Percentiles rank a stretch among this genome's conserved stretches.
phyloP scores from a whole-genome alignment of 1,284 basidiomycete genomes.

The Malassezia yamatoensis region DNA sequence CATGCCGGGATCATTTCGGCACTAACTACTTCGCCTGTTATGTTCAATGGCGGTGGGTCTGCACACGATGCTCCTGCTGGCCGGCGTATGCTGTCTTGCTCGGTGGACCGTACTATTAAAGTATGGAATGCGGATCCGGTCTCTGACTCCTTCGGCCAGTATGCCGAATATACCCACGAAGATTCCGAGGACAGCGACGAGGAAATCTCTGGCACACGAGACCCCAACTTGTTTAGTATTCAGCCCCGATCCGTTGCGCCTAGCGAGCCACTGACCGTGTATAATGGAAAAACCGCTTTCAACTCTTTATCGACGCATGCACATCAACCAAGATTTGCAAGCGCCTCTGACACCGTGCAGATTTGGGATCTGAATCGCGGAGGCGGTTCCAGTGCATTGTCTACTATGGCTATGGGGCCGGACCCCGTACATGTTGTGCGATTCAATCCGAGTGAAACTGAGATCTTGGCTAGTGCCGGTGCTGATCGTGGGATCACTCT shows the following conservation, averaged over 20 bases:
- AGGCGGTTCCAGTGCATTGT: conserved; percentile 57
- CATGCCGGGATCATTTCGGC: conserved; percentile 74
- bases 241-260: conserved; percentile 24
- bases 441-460: conserved; percentile 88
- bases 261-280: conserved; percentile 39
- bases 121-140: conserved; percentile 61
- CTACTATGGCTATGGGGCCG: conserved; percentile 49
- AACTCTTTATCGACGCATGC: conserved; percentile 91
- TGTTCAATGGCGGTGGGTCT: conserved; percentile 25
- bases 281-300: conserved; percentile 37
- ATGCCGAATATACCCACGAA: conserved; percentile 24
- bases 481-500: conserved; percentile 89
- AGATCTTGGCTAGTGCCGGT: conserved; percentile 82
- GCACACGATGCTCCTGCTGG: conserved; percentile 30
- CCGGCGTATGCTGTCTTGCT: conserved; percentile 72
- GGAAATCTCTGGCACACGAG: conserved; percentile 29
- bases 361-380: conserved; percentile 85
- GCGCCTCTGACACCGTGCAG: conserved; percentile 83
- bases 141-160: conserved; percentile 47
- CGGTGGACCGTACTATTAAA: conserved; percentile 81
- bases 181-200: conserved; percentile 43
- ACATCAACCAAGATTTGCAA: conserved; percentile 76
- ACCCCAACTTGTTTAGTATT: conserved; percentile 30
- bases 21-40: conserved; percentile 66
- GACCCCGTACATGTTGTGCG: conserved; percentile 78